Conservation (phyloP, 129 eudicot genomes). For the Centaurea solstitialis region DNA sequence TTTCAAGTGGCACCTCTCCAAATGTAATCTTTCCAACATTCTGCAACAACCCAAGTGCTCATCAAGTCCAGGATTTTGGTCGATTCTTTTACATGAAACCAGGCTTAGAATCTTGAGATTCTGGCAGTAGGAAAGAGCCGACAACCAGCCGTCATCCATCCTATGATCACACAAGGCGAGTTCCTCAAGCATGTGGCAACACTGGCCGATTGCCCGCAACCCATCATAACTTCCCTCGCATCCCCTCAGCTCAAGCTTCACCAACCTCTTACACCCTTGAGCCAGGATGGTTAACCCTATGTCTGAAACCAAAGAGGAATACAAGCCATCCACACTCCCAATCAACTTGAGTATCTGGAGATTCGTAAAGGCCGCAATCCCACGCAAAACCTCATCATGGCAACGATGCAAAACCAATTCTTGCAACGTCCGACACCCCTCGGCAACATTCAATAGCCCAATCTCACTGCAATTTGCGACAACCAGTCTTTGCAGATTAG, state of each 20-base stretch:
- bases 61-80: conserved; percentile 49
- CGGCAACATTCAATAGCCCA: conserved; percentile 69
- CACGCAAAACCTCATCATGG: conserved; percentile 56
- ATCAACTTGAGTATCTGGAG: conserved; percentile 74
- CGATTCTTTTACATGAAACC: conserved; percentile 66
- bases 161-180: conserved; percentile 53
- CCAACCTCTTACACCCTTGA: conserved; percentile 84
- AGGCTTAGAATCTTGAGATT: conserved; percentile 70
- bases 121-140: conserved; percentile 68
- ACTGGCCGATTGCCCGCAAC: conserved; percentile 75
- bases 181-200: conserved; percentile 90
- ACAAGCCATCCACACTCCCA: conserved; percentile 64
- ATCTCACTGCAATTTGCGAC: conserved; percentile 61
- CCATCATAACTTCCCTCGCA: conserved; percentile 91
- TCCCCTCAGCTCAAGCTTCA: conserved; percentile 80
- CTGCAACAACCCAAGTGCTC: conserved; percentile 63
- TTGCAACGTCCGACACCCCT: conserved; percentile 59
- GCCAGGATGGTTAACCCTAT: conserved; percentile 85
- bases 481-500: conserved; percentile 61
- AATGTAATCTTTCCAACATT: conserved; percentile 56
- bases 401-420: conserved; percentile 75
- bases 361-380: conserved; percentile 59
- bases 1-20: conserved; percentile 74
- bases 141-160: conserved; percentile 86
- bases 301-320: conserved; percentile 63